Evolutionary conservation across 2,329 filamentous ascomycete genomes (phyloP).

Genomic region (Pestalotiopsis sp.): DNA sequence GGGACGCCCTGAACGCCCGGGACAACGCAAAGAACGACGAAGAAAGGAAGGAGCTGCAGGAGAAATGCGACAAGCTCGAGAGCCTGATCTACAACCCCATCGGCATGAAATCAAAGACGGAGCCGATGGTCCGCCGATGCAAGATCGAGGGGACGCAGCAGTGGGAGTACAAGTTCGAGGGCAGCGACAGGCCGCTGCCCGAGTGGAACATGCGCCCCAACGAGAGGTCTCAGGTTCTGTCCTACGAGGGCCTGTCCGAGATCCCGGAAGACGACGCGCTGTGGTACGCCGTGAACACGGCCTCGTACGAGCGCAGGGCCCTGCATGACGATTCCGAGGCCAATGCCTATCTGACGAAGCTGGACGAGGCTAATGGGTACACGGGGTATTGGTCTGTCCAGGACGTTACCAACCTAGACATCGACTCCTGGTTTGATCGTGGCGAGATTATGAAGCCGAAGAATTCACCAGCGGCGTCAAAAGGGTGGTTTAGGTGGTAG

Average conservation of each 20-base stretch:
- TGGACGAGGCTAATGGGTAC: not conserved
- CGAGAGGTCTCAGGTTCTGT: not conserved
- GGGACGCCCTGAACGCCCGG: not conserved
- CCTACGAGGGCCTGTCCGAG: not conserved
- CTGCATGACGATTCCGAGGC: not conserved
- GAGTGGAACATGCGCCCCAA: not conserved
- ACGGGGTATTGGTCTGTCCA: not conserved
- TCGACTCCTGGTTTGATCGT: not conserved
- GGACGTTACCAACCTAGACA: not conserved
- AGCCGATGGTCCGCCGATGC: not conserved
- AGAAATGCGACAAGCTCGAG: not conserved
- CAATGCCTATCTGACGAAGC: not conserved
- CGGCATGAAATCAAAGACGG: not conserved
- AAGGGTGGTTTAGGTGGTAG: not conserved
- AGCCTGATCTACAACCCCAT: not conserved
- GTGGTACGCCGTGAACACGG: not conserved
- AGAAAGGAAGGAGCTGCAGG: not conserved
- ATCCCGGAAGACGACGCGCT: not conserved
- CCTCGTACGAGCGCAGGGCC: not conserved
- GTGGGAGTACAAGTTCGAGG: not conserved
- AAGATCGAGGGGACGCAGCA: not conserved
- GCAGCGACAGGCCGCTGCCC: not conserved
- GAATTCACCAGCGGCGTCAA: not conserved
- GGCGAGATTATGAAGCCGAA: not conserved
- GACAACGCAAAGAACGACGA: not conserved